Evolutionary conservation across 2,329 filamentous ascomycete species (phyloP), one percentile per base, ranked within the genome.

Genomic region (Cucurbitaria berberidis): DNA sequence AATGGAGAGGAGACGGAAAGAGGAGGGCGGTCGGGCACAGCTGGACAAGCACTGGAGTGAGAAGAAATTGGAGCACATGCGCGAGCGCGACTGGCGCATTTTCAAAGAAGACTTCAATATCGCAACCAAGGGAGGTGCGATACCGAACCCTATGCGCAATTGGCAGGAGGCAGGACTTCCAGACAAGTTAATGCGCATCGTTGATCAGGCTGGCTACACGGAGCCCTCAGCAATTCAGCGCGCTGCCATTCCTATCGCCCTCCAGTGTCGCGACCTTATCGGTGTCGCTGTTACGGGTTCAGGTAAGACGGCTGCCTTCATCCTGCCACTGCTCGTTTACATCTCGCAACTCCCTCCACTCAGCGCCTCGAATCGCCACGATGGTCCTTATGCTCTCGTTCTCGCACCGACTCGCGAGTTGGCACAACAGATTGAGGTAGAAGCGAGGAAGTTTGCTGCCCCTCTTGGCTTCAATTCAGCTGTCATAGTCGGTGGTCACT

Each of bases 21-120:
- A 96, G 68, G 86, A 89, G 59, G 86, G 87, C 10, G 78, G 81
- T 1, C 84, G 89, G 57, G 91, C 88, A 59, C 88, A 88, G 29
- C 82, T 96, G 51, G 93, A 96, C 66, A 93, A 93, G 75, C 92
- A 96, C 76, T 99, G 95, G 95, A 92, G 90, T 49, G 91, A 97
- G 72, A 99, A 99, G 85, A 84, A 83, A 57, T 80, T 98, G 58
- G 86, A 90, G 13, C 90, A 96, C 67, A 99, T 99, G 95, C 90
- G 91, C 58, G 93, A 98, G 77, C 84, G 95, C 73, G 95, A 99
- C 76, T 99, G 95, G 95, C 90, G 95, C 72, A 98, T 99, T 66
- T 97, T 99, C 86, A 99, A 98, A 78, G 95, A 98, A 75, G 93
- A 99, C 76, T 98, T 96, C 79, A 96, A 95, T 66, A 99, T 99